Evolutionary conservation across 306 rosid species (phyloP), one percentile per base, ranked within the genome.

Genomic region (Chamaecrista fasciculata): DNA sequence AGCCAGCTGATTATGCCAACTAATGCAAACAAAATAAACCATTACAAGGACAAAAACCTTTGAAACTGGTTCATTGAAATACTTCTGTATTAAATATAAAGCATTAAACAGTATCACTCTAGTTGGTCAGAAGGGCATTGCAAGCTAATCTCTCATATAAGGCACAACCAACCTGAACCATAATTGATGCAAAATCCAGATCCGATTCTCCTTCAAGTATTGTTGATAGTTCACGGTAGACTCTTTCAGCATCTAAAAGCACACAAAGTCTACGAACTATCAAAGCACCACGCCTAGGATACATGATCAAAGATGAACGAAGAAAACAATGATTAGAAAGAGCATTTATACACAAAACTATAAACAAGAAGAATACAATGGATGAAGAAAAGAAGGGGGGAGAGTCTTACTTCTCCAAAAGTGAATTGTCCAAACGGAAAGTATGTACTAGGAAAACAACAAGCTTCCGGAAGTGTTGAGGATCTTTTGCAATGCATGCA

Each of bases 181-280:
- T 89, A 59, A 79, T 71, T 71, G 93, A 89, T 33, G 99, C 96
- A 66, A 95, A 95, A 85, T 87, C 91, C 88, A 91, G 76, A 74
- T 91, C 81, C 3, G 92, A 81, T 70, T 91, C 99, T 68, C 79
- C 88, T 87, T 91, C 97, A 72, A 95, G 78, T 76, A 91, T 87
- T 19, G 84, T 81, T 34, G 99, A 95, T 68, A 95, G 86, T 72
- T 95, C 95, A 14, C 95, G 84, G 77, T 95, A 95, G 69, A 95
- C 95, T 80, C 95, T 83, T 80, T 95, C 97, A 63, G 97, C 97
- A 79, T 91, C 77, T 77, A 95, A 79, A 75, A 89, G 99, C 73
- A 91, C 99, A 86, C 99, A 89, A 40, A 95, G 95, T 25, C 95
- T 87, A 49, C 96, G 96, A 69, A 95, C 87, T 76, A 95, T 91